phyloP scores from a whole-genome alignment of 2,329 filamentous ascomycete genomes.

The Aureobasidium sp. region DNA sequence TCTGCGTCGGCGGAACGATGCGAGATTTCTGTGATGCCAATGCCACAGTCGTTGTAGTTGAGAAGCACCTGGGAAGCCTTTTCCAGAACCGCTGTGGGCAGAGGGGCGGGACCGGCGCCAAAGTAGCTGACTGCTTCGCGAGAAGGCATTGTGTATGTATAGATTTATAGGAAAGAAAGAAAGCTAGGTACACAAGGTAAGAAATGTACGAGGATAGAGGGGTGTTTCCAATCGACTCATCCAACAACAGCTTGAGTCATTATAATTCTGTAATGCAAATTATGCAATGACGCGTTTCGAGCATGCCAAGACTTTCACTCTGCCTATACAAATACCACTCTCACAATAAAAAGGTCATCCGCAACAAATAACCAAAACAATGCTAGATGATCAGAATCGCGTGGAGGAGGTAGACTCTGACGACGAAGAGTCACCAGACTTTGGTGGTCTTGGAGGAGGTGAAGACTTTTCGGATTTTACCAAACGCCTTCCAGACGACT shows the following conservation, averaged over 20 bases:
- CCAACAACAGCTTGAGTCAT: too few relatives aligned
- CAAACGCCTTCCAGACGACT: conserved; percentile 68
- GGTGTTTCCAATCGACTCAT: too few relatives aligned
- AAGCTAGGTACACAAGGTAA: too few relatives aligned
- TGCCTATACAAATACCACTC: too few relatives aligned
- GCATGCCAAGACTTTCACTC: too few relatives aligned
- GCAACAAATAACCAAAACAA: too few relatives aligned
- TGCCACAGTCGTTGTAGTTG: conserved; percentile 71
- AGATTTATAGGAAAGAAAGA: too few relatives aligned
- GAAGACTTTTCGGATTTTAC: conserved; percentile 54
- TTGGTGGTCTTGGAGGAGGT: conserved; percentile 57
- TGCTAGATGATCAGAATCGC: not conserved
- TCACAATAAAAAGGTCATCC: too few relatives aligned
- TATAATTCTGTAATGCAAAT: too few relatives aligned
- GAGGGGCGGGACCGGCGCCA: conserved; percentile 78
- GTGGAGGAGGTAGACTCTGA: not conserved
- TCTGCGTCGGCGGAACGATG: conserved; percentile 75
- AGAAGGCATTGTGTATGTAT: conserved; percentile 49
- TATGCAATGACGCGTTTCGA: too few relatives aligned
- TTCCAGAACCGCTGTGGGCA: conserved; percentile 76
- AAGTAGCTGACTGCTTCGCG: conserved; percentile 71
- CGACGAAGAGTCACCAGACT: conserved; percentile 34
- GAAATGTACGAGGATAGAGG: too few relatives aligned
- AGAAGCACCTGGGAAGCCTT: conserved; percentile 67
- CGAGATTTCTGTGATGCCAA: conserved; percentile 83